Evolutionary conservation across 2,329 filamentous ascomycete genomes (phyloP).

Genomic region (Uncinocarpus reesii): DNA sequence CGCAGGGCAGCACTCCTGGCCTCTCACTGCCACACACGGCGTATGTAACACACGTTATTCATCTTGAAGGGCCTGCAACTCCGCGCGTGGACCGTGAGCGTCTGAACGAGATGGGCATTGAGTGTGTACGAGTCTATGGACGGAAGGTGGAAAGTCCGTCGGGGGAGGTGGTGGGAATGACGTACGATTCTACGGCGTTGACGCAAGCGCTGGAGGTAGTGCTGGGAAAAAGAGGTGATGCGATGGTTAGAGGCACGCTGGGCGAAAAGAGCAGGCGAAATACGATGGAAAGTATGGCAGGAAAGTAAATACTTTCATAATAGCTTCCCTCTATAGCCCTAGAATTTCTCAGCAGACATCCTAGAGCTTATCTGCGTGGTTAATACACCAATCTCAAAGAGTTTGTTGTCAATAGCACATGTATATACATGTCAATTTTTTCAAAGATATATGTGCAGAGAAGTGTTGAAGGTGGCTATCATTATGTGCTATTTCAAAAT

Average conservation of each 20-base stretch:
- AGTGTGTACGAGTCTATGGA: slow-evolving; percentile 67
- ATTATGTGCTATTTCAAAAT: no score
- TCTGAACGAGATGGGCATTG: slow-evolving; percentile 59
- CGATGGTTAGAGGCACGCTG: slow-evolving; percentile 33
- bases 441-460: no score
- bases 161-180: slow-evolving; percentile 45
- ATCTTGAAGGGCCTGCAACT: slow-evolving; percentile 60
- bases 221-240: slow-evolving; percentile 54
- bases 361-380: no score
- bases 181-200: slow-evolving; percentile 68
- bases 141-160: slow-evolving; percentile 42
- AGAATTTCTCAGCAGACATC: no score
- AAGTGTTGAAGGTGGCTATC: no score
- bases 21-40: slow-evolving; percentile 44
- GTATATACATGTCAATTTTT: no score
- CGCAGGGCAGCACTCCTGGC: not conserved
- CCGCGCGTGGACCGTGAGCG: slow-evolving; percentile 59
- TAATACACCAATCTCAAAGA: no score
- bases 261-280: slow-evolving; percentile 47
- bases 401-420: no score
- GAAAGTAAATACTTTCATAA: no score
- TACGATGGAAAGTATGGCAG: slow-evolving; percentile 35
- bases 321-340: no score
- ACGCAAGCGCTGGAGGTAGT: slow-evolving; percentile 67
- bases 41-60: slow-evolving; percentile 77